These are phyloP conservation scores for Fusarium sp. DNA, from an alignment of 2,329 filamentous ascomycete genomes.

Conservation along the genomic window DNA sequence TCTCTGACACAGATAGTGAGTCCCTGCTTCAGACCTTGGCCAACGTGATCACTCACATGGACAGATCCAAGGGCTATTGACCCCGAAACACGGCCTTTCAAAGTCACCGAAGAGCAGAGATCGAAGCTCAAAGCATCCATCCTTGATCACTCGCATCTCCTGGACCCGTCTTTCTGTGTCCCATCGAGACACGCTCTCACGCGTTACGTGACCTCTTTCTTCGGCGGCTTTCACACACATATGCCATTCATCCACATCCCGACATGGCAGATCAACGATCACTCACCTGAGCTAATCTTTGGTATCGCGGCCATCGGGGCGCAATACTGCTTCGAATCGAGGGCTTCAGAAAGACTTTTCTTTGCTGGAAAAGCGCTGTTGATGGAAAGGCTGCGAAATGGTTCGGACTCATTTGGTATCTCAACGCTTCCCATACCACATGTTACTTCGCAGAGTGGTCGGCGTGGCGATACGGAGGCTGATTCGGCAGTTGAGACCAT, in stretches of 20 bases:
- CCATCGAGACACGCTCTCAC: conserved; percentile 52
- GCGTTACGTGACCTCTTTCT: conserved; percentile 45
- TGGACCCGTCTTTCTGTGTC: conserved; percentile 46
- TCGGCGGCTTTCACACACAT: conserved; percentile 51
- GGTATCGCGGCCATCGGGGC: conserved; percentile 50
- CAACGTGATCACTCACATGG: fast-evolving
- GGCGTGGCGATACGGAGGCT: not conserved
- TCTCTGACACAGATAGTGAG: conserved; percentile 19
- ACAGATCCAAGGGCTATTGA: conserved; percentile 7
- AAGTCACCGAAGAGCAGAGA: conserved; percentile 51
- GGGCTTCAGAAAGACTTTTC: conserved; percentile 49
- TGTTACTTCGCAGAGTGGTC: conserved; percentile 23
- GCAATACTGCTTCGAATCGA: conserved; percentile 53
- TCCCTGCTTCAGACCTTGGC: fast-evolving
- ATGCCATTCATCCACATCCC: conserved; percentile 52
- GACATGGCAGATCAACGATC: conserved; percentile 48
- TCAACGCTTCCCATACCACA: not conserved
- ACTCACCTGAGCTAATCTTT: conserved; percentile 48
- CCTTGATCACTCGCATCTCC: conserved; percentile 15
- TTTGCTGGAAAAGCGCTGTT: conserved; percentile 47
- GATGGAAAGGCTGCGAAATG: conserved; percentile 44
- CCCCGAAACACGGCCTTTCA: conserved; percentile 29
- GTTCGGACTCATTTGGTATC: conserved; percentile 30
- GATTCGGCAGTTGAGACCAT: conserved; percentile 44
- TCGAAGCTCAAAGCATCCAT: conserved; percentile 29